A percentile compares a stretch with the other conserved stretches of the same genome.
Conservation (phyloP, 2,329 filamentous ascomycete genomes). For the Fusarium sacchari region DNA sequence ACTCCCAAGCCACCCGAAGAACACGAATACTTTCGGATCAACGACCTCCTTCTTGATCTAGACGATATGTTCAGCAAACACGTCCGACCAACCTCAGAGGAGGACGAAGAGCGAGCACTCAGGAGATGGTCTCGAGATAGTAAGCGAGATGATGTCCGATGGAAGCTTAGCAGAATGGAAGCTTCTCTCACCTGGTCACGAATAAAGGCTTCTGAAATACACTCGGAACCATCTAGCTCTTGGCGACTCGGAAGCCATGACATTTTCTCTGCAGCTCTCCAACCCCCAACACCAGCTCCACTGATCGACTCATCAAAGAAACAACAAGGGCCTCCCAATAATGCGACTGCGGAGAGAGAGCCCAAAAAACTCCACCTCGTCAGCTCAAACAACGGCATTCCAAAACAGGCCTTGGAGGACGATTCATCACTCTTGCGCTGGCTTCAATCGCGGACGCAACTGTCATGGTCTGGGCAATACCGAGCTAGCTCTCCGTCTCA, state of each 20-base stretch:
- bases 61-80: constrained; percentile 58
- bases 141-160: constrained; percentile 36
- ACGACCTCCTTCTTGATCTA: constrained; percentile 60
- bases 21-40: constrained; percentile 53
- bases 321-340: constrained; percentile 11
- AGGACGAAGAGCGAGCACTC: constrained; percentile 48
- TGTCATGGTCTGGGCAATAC: constrained; percentile 15
- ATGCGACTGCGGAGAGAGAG: constrained; percentile 7
- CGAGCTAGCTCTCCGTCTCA: not conserved
- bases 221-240: constrained; percentile 39
- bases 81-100: constrained; percentile 54
- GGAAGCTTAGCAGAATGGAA: constrained; percentile 47
- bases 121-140: constrained; percentile 45
- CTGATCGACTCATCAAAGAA: constrained; percentile 14
- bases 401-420: constrained; percentile 27
- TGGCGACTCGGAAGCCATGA: constrained; percentile 57
- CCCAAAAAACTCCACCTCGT: constrained; percentile 30
- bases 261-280: constrained; percentile 54
- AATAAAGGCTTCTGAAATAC: constrained; percentile 38
- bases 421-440: constrained; percentile 50
- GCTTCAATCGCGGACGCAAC: constrained; percentile 46
- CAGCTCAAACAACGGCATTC: constrained; percentile 36
- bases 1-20: constrained; percentile 18
- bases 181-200: constrained; percentile 42
- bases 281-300: constrained; percentile 27